Evolutionary conservation across 2,329 filamentous ascomycete genomes (phyloP).

Genomic region (Paraphaeosphaeria sporulosa): DNA sequence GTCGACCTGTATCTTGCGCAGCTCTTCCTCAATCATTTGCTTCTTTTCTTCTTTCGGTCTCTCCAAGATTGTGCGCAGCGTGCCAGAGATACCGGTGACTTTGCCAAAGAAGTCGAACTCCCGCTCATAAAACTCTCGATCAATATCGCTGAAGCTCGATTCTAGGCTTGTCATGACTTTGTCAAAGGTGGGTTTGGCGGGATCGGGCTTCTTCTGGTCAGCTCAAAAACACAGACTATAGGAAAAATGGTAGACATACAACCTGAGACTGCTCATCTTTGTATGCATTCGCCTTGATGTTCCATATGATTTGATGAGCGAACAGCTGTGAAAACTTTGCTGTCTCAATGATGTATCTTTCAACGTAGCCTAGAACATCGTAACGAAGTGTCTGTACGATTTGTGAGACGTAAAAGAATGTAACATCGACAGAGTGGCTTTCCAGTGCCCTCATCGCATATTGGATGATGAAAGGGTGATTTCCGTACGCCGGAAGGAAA

Average conservation of each 20-base stretch:
- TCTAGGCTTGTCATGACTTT: constrained; percentile 87
- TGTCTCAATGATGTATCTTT: constrained; percentile 95
- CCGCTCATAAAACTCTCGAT: constrained; percentile 87
- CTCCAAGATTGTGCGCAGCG: constrained; percentile 92
- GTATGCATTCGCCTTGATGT: constrained; percentile 99
- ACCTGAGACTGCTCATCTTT: constrained; percentile 94
- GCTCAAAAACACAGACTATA: not conserved
- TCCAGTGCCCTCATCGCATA: constrained; percentile 96
- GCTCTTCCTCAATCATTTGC: constrained; percentile 97
- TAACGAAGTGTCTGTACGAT: constrained; percentile 96
- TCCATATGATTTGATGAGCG: constrained; percentile 99
- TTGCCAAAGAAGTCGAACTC: constrained; percentile 99
- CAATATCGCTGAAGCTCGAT: constrained; percentile 77
- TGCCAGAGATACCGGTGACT: constrained; percentile 93
- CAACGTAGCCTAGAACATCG: constrained; percentile 91
- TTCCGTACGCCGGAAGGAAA: constrained; percentile 88
- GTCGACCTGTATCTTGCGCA: constrained; percentile 96
- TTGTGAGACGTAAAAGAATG: constrained; percentile 98
- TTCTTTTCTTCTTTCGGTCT: constrained; percentile 95
- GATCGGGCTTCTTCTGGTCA: constrained; percentile 71
- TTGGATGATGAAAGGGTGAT: constrained; percentile 92
- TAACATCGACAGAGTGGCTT: constrained; percentile 93
- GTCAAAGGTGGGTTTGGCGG: constrained; percentile 92
- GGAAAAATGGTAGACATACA: constrained; percentile 57
- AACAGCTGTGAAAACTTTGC: constrained; percentile 98